Base-by-base conservation (phyloP, 371 early-diverging fungal genomes). In the Mortierella sp. region DNA sequence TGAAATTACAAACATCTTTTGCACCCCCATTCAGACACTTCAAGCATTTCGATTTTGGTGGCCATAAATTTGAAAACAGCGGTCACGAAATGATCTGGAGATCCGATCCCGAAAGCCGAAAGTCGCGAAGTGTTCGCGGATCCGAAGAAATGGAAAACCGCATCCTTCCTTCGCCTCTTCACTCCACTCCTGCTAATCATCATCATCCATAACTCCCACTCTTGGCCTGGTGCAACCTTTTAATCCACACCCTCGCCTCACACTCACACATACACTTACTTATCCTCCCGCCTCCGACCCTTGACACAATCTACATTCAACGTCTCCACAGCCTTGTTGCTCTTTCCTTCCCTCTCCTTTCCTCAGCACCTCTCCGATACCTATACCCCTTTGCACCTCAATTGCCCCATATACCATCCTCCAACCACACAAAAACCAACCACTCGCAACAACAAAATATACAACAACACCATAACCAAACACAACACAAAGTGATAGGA, bases 121-220 rank as follows among this genome's bases (percentile, higher is more conserved):
- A 34, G 37, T 61, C 61, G 61, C 61, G 61, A 65, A 65, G 29
- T 29, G n/a, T 44, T 31, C 43, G 47, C 66, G 40, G 44, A 66
- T 43, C 45, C 45, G 66, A 66, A 26, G 43, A 66, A 63, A 63
- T 43, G 9, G 34, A 37, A 61, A 61, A 19, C 39, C 22, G 37
- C 61, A 61, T 61, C 48, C 19, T n/a, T 48, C 47, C 7, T 45
- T 66, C 29, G 22, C 19, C 26, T 14, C 26, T 37, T 39, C 53
- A 26, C 40, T 40, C 10, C 41, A n/a, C 52, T 48, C 68, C 39
- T 14, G 29, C 31, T 50, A 47, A 19, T 34, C 61, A 7, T 34
- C 37, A 14, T 7, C 22, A 16, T n/a, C n/a, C n/a, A n/a, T n/a
- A n/a, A n/a, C n/a, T n/a, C n/a, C n/a, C n/a, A n/a, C n/a, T n/a